phyloP scores from a whole-genome alignment of 2,329 filamentous ascomycete genomes.

The Akanthomyces uredinophilus region DNA sequence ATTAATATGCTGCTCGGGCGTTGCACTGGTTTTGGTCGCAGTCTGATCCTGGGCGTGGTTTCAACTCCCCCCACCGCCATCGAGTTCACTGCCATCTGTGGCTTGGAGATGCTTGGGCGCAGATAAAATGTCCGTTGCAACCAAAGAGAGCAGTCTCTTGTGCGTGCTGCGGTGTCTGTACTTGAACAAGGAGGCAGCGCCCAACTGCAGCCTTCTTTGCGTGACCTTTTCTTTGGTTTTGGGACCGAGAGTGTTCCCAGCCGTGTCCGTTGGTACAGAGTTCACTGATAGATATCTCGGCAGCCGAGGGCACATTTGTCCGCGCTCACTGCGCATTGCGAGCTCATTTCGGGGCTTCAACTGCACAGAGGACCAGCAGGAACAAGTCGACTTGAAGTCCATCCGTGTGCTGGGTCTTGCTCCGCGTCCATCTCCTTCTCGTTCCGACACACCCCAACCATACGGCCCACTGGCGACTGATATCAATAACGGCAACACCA shows the following conservation, averaged over 20 bases:
- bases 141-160: neutral
- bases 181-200: neutral
- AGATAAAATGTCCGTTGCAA: neutral
- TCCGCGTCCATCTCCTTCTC: neutral
- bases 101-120: constrained; percentile 4
- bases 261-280: neutral
- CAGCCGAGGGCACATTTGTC: neutral
- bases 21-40: neutral
- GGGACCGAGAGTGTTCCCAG: neutral
- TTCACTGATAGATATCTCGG: neutral
- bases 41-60: neutral
- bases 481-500: neutral
- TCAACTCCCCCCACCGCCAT: neutral
- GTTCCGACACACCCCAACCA: neutral
- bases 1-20: neutral
- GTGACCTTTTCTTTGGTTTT: neutral
- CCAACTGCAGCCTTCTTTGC: constrained; percentile 2
- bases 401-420: neutral
- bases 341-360: neutral
- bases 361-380: neutral
- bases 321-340: neutral
- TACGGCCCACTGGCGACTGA: neutral
- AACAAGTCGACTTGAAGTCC: neutral
- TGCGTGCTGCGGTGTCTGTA: neutral
- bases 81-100: neutral